Conservation (phyloP, 1,139 yeast genomes). For the Kluyveromyces sp. region DNA sequence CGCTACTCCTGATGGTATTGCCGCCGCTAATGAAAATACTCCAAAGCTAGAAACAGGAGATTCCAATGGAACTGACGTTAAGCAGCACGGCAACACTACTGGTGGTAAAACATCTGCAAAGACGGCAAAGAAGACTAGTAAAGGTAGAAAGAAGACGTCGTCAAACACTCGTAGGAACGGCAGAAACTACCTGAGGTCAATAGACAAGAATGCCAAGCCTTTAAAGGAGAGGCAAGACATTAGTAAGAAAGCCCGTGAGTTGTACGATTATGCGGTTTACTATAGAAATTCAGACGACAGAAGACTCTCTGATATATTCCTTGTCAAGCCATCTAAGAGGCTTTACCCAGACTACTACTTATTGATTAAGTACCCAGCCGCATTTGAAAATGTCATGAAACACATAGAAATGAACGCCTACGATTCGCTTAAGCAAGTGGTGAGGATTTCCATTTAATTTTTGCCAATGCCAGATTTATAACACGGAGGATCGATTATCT, state of each 20-base stretch:
- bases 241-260: constrained; percentile 17
- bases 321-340: constrained; percentile 61
- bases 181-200: constrained; percentile 32
- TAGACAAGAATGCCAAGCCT: constrained; percentile 39
- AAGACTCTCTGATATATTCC: constrained; percentile 51
- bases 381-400: constrained; percentile 60
- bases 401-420: constrained; percentile 50
- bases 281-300: constrained; percentile 39
- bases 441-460: constrained; percentile 73
- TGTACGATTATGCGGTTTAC: constrained; percentile 38
- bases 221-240: constrained; percentile 38
- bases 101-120: constrained; percentile 23
- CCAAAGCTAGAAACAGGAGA: constrained; percentile 6
- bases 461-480: constrained; percentile 81
- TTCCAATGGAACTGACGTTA: constrained; percentile 3
- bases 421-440: constrained; percentile 48
- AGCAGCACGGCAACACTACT: not conserved
- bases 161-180: constrained; percentile 23
- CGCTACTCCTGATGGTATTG: constrained; percentile 16
- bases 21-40: constrained; percentile 4
- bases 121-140: constrained; percentile 15
- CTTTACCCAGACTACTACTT: constrained; percentile 83
- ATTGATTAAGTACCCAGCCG: constrained; percentile 72
- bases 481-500: constrained; percentile 86
- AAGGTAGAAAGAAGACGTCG: constrained; percentile 18